phyloP scores from a whole-genome alignment of 129 eudicot genomes.

The Smallanthus sonchifolius region DNA sequence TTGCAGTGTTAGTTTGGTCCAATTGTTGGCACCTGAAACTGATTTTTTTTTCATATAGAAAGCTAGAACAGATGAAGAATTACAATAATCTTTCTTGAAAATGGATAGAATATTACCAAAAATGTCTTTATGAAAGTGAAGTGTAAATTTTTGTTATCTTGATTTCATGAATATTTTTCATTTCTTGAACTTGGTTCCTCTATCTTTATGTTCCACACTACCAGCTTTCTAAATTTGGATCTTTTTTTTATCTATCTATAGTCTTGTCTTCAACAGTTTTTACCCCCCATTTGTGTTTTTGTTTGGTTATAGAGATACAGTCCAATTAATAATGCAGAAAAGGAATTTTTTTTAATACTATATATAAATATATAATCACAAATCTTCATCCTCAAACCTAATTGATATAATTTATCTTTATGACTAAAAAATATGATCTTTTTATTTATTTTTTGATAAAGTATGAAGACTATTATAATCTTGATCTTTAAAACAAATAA shows the following conservation, averaged over 20 bases:
- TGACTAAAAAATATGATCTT: constrained; percentile 1
- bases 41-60: constrained; percentile 10
- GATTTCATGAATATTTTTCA: constrained; percentile 56
- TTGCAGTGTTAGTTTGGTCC: not conserved
- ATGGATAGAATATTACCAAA: constrained; percentile 32
- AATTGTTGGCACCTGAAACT: constrained; percentile 12
- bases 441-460: not conserved
- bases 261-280: constrained; percentile 85
- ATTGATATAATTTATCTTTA: constrained; percentile 14
- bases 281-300: constrained; percentile 42
- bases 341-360: constrained; percentile 1
- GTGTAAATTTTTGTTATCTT: constrained; percentile 23
- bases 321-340: constrained; percentile 30
- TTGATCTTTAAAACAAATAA: not conserved
- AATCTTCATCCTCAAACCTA: constrained; percentile 21
- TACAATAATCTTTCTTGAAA: constrained; percentile 30
- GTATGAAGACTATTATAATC: not conserved
- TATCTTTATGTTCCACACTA: constrained; percentile 36
- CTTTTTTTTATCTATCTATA: constrained; percentile 39
- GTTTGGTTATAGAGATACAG: constrained; percentile 21
- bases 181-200: constrained; percentile 48
- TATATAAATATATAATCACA: constrained; percentile 18
- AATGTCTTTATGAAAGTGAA: constrained; percentile 22
- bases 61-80: constrained; percentile 16
- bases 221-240: constrained; percentile 57